A percentile compares a stretch with the other conserved stretches of the same genome.
Evolutionary conservation across 352 stramenopile genomes (phyloP).

Genomic region (Globisporangium okanoganense): DNA sequence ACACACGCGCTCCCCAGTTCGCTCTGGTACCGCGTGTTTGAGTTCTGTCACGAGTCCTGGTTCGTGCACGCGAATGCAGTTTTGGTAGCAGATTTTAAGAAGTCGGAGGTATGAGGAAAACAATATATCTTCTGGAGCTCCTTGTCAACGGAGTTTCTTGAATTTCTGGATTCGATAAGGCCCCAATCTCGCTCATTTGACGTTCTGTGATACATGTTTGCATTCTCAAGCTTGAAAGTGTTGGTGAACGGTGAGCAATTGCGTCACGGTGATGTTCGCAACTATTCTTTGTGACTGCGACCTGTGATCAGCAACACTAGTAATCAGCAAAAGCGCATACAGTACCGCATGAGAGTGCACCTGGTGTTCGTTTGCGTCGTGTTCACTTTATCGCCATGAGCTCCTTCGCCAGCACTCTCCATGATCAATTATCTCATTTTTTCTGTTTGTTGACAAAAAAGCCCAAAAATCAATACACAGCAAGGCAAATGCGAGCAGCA

Average conservation of each 20-base stretch:
- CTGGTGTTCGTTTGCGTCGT: not conserved
- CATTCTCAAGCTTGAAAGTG: no score
- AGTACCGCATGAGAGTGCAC: not conserved
- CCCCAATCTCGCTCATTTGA: no score
- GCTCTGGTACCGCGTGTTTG: slow-evolving; percentile 51
- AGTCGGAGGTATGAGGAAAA: not conserved
- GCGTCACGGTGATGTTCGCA: not conserved
- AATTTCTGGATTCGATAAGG: no score
- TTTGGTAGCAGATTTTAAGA: not conserved
- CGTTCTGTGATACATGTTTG: no score
- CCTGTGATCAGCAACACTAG: not conserved
- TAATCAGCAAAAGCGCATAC: not conserved
- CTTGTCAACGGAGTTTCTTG: no score
- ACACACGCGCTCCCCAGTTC: slow-evolving; percentile 34
- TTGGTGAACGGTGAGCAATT: not conserved
- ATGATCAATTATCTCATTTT: not conserved
- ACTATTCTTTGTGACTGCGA: not conserved
- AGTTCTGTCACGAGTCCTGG: slow-evolving; percentile 55
- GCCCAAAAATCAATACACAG: not conserved
- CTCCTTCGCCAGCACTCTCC: slow-evolving; percentile 1
- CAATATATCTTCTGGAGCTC: not conserved
- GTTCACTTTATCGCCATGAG: not conserved
- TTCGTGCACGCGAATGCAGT: slow-evolving; percentile 21
- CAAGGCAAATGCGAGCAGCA: not conserved
- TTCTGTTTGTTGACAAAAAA: not conserved